phyloP scores from a whole-genome alignment of 805 yeast species.

The Groenewaldozyma tartarivorans region DNA sequence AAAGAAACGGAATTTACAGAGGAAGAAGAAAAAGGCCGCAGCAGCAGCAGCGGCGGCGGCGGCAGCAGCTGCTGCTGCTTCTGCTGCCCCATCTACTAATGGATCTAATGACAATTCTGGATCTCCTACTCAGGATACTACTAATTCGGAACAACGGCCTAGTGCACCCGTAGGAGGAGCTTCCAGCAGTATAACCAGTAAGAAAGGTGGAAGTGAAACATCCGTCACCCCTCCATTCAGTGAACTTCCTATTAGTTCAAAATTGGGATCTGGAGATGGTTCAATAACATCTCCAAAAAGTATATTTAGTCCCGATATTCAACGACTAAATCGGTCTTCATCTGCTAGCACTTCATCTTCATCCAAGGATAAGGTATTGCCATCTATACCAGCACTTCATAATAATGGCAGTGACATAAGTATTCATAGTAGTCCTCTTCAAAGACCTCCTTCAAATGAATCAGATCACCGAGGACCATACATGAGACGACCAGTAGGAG shows the following conservation, averaged over 20 bases:
- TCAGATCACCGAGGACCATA: too few relatives aligned
- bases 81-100: constrained; percentile 1
- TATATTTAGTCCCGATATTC: background rate
- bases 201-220: background rate
- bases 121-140: background rate
- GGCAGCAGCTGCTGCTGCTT: constrained; percentile 2
- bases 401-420: too few relatives aligned
- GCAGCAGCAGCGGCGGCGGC: constrained; percentile 3
- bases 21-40: background rate
- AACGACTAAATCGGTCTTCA: background rate
- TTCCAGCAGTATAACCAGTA: too few relatives aligned
- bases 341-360: background rate
- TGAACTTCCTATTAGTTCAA: background rate
- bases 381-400: background rate
- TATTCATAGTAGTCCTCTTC: too few relatives aligned
- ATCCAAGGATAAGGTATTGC: background rate
- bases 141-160: background rate
- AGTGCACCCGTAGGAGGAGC: too few relatives aligned
- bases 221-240: background rate
- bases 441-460: too few relatives aligned
- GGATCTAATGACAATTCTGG: background rate
- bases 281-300: background rate
- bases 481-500: too few relatives aligned
- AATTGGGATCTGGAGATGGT: background rate
- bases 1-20: constrained; percentile 40